Evolutionary conservation across 2,329 filamentous ascomycete species (phyloP), one percentile per base, ranked within the genome.

Genomic region (Epichloe glyceriae): DNA sequence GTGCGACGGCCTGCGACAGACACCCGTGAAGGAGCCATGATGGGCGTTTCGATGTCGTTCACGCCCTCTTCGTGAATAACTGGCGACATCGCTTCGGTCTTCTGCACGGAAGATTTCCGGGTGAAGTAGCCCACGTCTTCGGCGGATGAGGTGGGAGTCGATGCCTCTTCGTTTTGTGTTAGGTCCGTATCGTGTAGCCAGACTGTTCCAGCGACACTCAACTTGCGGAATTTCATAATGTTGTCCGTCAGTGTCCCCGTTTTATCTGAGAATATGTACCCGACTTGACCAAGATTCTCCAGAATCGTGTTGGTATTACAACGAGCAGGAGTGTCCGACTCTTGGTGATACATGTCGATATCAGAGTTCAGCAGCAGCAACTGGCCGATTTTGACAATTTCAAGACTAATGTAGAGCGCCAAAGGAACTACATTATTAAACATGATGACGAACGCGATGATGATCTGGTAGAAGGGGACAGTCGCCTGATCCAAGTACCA

Each of bases 401-500:
- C 90, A 65, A 97, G 73, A 62, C 84, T 93, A 58, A 97, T 87
- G 58, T 95, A 97, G 0, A 97, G 75, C 0, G 89, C 88, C 15
- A 97, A 76, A 0, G 91, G 91, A 53, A 96, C 90, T 68, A 95
- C 82, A 39, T 93, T 97, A 66, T 96, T 97, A 69, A 95, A 95
- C 81, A 95, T 91, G 67, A 97, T 95, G 57, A 95, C 81, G 64
- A 89, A 96, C 0, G 87, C 89, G 30, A 91, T 83, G 56, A 96
- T 83, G 53, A 94, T 88, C 35, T 89, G 82, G 56, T 88, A 80
- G 58, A 88, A 86, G 1, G 78, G 74, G n/a, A 95, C 87, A 4
- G 72, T 75, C 1, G 87, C 84, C 50, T 79, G 68, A 4, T 73
- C 65, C 17, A 96, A 71, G 60, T 95, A 96, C 84, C 86, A 95